A percentile compares a stretch with the other conserved stretches of the same genome.
Evolutionary conservation across 140 eudicot genomes (phyloP).

Genomic region (Flaveria floridana): DNA sequence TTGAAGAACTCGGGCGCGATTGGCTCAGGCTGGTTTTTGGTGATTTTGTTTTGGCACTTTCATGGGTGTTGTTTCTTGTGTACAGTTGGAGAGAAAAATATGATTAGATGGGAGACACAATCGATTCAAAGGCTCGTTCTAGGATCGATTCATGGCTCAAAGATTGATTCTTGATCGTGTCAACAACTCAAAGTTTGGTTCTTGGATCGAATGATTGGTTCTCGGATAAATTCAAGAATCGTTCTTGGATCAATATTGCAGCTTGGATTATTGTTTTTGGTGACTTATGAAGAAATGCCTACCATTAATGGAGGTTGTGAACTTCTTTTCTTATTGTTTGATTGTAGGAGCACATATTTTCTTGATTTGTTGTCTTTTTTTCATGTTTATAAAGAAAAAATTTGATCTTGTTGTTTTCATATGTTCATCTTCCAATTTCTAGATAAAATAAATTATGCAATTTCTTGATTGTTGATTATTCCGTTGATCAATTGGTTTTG

Average conservation of each 20-base stretch:
- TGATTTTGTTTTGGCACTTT: slow-evolving; percentile 68
- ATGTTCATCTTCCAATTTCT: slow-evolving; percentile 28
- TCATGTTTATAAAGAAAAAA: slow-evolving; percentile 15
- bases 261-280: slow-evolving; percentile 21
- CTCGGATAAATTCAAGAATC: slow-evolving; percentile 2
- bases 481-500: not conserved
- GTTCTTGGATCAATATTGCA: slow-evolving; percentile 15
- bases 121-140: slow-evolving; percentile 15
- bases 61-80: slow-evolving; percentile 93
- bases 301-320: slow-evolving; percentile 32
- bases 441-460: slow-evolving; percentile 22
- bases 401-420: slow-evolving; percentile 31
- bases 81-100: slow-evolving; percentile 93
- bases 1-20: slow-evolving; percentile 72
- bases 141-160: not conserved
- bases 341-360: slow-evolving; percentile 17
- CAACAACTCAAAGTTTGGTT: not conserved
- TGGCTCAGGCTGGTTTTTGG: slow-evolving; percentile 84
- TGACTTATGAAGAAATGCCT: slow-evolving; percentile 29
- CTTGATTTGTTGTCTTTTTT: slow-evolving; percentile 13
- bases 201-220: not conserved
- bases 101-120: slow-evolving; percentile 41
- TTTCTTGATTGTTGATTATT: slow-evolving; percentile 22
- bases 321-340: slow-evolving; percentile 29
- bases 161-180: slow-evolving; percentile 3